Conservation (phyloP, 306 rosid genomes). For the Ammopiptanthus mongolicus region DNA sequence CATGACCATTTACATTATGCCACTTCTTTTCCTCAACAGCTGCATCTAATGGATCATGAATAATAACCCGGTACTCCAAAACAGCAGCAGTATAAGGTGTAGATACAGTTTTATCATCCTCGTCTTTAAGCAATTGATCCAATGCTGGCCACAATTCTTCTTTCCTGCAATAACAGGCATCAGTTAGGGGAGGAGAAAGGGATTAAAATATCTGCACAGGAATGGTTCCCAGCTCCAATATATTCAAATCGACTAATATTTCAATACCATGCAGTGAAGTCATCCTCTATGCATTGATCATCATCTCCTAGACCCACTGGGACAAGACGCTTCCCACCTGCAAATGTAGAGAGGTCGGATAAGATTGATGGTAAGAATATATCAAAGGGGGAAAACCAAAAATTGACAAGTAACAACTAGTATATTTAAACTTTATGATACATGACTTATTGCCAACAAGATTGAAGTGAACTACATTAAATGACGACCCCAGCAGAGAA, state of each 20-base stretch:
- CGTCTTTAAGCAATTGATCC: slow-evolving; percentile 81
- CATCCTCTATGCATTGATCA: slow-evolving; percentile 97
- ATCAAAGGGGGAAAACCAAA: background rate
- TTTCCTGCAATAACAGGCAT: slow-evolving; percentile 51
- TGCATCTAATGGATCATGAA: slow-evolving; percentile 54
- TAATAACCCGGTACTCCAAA: slow-evolving; percentile 69
- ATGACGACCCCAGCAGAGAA: background rate
- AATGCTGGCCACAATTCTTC: slow-evolving; percentile 87
- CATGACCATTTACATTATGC: slow-evolving; percentile 75
- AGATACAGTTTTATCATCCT: slow-evolving; percentile 64
- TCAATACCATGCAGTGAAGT: slow-evolving; percentile 91
- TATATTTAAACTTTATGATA: background rate
- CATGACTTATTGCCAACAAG: background rate
- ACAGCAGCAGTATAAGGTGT: slow-evolving; percentile 95
- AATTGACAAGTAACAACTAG: background rate
- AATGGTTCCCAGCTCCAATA: background rate
- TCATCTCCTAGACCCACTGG: slow-evolving; percentile 93
- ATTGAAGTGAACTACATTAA: background rate
- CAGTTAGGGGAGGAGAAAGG: background rate
- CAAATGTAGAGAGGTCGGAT: slow-evolving; percentile 18
- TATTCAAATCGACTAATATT: slow-evolving; percentile 15
- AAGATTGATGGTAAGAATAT: background rate
- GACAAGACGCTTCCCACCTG: slow-evolving; percentile 86
- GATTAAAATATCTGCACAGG: background rate
- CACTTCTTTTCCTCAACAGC: slow-evolving; percentile 47